Conservation (phyloP, 768 basidiomycete genomes). For the Mycena alexandri region DNA sequence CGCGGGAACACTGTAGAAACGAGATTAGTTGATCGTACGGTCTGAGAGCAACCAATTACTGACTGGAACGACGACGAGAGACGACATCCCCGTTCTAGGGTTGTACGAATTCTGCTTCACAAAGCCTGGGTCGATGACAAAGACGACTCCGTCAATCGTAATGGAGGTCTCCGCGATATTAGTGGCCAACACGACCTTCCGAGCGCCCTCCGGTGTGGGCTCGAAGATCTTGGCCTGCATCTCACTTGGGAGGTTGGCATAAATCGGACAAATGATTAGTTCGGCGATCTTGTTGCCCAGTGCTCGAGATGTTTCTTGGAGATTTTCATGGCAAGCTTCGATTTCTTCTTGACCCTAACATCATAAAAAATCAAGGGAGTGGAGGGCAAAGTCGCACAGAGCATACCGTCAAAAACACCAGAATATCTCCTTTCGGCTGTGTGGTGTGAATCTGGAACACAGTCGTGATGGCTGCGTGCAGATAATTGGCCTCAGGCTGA, state of each 20-base stretch:
- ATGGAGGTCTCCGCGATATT: constrained; percentile 99
- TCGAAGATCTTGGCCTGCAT: constrained; percentile 99
- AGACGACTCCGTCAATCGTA: constrained; percentile 99
- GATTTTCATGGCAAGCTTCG: constrained; percentile 95
- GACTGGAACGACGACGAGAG: constrained; percentile 94
- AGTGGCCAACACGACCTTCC: constrained; percentile 98
- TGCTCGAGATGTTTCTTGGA: constrained; percentile 94
- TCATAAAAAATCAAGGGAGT: constrained; percentile 26
- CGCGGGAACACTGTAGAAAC: constrained; percentile 86
- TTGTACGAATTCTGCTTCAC: constrained; percentile 99
- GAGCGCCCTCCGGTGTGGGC: constrained; percentile 94
- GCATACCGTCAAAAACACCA: constrained; percentile 94
- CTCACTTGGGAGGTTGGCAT: constrained; percentile 98
- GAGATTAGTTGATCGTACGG: neutral
- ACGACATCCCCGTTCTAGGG: constrained; percentile 98
- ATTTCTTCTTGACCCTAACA: constrained; percentile 98
- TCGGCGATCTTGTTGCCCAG: constrained; percentile 97
- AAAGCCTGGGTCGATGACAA: constrained; percentile 99
- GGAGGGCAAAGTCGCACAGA: neutral
- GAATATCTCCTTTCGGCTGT: constrained; percentile 96
- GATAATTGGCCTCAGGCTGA: constrained; percentile 98
- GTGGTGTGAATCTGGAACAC: constrained; percentile 99
- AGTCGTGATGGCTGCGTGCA: constrained; percentile 98
- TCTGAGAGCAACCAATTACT: constrained; percentile 45
- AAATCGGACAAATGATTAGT: constrained; percentile 96